Percentiles rank a stretch among this genome's conserved stretches.
Evolutionary conservation across 306 rosid species (phyloP).

Genomic region (Dicorynia guianensis): DNA sequence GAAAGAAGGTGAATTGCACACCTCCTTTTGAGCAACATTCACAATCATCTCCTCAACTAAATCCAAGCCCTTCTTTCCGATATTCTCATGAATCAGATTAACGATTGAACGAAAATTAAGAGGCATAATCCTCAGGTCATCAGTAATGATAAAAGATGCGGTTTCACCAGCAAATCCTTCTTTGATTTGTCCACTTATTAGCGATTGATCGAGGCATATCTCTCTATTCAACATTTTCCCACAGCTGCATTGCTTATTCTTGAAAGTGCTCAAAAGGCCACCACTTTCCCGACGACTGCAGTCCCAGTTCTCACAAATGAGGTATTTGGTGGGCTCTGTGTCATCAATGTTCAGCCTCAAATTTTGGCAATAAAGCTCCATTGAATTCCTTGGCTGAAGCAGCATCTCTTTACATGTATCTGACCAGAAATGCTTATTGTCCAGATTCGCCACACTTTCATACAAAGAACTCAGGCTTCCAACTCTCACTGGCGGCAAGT

Average conservation of each 20-base stretch:
- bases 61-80: background rate
- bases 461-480: slow-evolving; percentile 16
- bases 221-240: background rate
- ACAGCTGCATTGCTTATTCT: background rate
- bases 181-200: too few relatives aligned
- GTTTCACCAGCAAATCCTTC: background rate
- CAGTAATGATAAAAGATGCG: background rate
- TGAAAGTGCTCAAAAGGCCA: background rate
- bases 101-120: background rate
- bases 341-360: slow-evolving; percentile 25
- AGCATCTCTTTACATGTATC: background rate
- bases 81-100: background rate
- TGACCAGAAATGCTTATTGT: background rate
- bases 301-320: background rate
- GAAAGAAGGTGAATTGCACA: background rate
- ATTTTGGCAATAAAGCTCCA: background rate
- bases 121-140: background rate
- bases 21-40: too few relatives aligned
- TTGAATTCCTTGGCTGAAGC: slow-evolving; percentile 6
- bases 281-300: too few relatives aligned
- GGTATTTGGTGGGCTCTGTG: background rate
- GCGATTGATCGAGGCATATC: background rate
- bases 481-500: background rate
- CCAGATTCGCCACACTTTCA: slow-evolving; percentile 17
- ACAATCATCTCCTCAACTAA: background rate